These are phyloP conservation scores for Candida insectalens DNA, from an alignment of 805 yeast species.

Conservation along the genomic window DNA sequence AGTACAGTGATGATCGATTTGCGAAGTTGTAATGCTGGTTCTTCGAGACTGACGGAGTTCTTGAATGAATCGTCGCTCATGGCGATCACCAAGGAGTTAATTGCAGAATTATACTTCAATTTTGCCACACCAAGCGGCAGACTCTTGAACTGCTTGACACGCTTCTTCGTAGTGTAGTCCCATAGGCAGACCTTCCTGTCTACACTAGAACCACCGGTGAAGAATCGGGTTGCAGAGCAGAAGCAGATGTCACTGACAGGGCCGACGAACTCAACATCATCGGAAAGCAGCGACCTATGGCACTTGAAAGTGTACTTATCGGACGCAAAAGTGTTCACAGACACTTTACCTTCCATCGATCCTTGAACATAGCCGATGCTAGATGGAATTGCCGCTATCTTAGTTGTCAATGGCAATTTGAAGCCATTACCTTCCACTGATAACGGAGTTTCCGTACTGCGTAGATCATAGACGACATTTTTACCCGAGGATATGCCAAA, in stretches of 20 bases:
- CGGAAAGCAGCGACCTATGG: slow-evolving; percentile 38
- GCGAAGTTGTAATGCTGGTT: background rate
- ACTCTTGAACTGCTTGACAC: slow-evolving; percentile 16
- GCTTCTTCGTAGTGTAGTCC: slow-evolving; percentile 21
- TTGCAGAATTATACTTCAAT: slow-evolving; percentile 8
- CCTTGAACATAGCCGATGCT: slow-evolving; percentile 53
- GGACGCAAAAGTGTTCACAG: slow-evolving; percentile 55
- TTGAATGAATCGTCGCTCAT: slow-evolving; percentile 35
- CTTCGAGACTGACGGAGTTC: slow-evolving; percentile 9
- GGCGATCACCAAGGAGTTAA: slow-evolving; percentile 24
- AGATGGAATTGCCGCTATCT: slow-evolving; percentile 43
- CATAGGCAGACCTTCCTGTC: slow-evolving; percentile 23
- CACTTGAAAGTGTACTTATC: slow-evolving; percentile 71
- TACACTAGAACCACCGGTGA: slow-evolving; percentile 18
- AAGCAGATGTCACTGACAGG: slow-evolving; percentile 16
- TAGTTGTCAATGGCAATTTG: slow-evolving; percentile 48
- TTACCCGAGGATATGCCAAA: slow-evolving; percentile 43
- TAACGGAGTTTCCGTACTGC: slow-evolving; percentile 35
- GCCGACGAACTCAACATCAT: slow-evolving; percentile 14
- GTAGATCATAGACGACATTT: slow-evolving; percentile 45
- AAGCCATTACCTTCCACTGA: slow-evolving; percentile 54
- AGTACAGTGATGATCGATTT: background rate
- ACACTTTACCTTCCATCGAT: slow-evolving; percentile 76
- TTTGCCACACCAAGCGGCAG: slow-evolving; percentile 14
- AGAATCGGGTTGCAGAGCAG: slow-evolving; percentile 9